Conservation (phyloP, 345 rosid genomes). For the Aquilaria malaccensis region DNA sequence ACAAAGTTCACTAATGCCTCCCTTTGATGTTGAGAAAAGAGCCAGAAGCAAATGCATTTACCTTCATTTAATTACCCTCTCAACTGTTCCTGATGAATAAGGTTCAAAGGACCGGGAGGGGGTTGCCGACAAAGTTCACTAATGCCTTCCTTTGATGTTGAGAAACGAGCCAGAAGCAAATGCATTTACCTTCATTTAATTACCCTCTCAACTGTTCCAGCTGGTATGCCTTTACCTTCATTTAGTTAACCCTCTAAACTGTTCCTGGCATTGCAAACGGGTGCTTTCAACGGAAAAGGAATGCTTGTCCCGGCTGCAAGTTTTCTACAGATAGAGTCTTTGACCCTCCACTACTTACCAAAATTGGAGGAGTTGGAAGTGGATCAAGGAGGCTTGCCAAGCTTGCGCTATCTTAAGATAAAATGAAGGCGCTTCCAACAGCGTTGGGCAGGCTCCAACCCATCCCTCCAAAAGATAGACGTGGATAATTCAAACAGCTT, state of each 20-base stretch:
- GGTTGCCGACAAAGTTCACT: constrained; percentile 24
- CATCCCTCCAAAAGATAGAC: too few relatives aligned
- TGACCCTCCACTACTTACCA: too few relatives aligned
- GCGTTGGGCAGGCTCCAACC: too few relatives aligned
- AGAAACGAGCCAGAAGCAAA: constrained; percentile 14
- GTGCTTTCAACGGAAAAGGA: too few relatives aligned
- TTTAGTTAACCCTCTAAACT: constrained; percentile 18
- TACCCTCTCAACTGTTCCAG: too few relatives aligned
- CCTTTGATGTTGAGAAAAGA: constrained; percentile 15
- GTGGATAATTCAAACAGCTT: too few relatives aligned
- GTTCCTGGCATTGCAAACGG: constrained; percentile 11
- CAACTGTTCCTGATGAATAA: neutral
- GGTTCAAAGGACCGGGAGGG: neutral
- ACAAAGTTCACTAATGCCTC: constrained; percentile 27
- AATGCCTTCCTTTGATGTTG: constrained; percentile 17
- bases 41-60: constrained; percentile 6
- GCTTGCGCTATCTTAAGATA: too few relatives aligned
- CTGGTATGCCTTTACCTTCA: constrained; percentile 12
- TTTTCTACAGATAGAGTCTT: too few relatives aligned
- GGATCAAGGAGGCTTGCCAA: too few relatives aligned
- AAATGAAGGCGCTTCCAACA: too few relatives aligned
- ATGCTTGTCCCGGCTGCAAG: too few relatives aligned
- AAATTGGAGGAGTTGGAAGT: too few relatives aligned
- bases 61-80: constrained; percentile 16
- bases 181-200: constrained; percentile 19